phyloP scores from a whole-genome alignment of 1,284 basidiomycete genomes.

The Megacollybia platyphylla region DNA sequence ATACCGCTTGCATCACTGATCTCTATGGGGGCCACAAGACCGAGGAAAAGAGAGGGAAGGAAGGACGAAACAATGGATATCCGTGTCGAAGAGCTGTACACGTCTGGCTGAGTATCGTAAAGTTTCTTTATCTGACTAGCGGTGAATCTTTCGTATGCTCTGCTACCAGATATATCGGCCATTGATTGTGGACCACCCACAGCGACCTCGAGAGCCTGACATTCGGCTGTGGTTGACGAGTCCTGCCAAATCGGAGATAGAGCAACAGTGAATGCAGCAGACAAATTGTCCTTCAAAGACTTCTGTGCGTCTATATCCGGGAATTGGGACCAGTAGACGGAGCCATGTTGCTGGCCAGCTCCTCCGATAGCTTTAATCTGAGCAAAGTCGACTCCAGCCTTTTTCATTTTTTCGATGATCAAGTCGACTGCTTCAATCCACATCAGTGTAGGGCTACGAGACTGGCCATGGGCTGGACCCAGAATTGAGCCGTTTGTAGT shows the following conservation, averaged over 20 bases:
- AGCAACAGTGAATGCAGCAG: slow-evolving; percentile 56
- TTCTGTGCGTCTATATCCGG: slow-evolving; percentile 45
- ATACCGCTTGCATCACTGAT: slow-evolving; percentile 83
- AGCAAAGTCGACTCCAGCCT: slow-evolving; percentile 42
- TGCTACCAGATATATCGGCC: slow-evolving; percentile 69
- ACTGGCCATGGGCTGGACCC: slow-evolving; percentile 56
- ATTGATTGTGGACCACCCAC: slow-evolving; percentile 62
- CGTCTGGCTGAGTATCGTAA: slow-evolving; percentile 40
- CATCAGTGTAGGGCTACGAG: slow-evolving; percentile 74
- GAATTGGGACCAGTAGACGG: slow-evolving; percentile 70
- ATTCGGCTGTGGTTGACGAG: slow-evolving; percentile 73
- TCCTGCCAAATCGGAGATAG: slow-evolving; percentile 89
- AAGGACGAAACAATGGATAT: slow-evolving; percentile 81
- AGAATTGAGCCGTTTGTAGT: slow-evolving; percentile 65
- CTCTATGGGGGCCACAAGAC: slow-evolving; percentile 57
- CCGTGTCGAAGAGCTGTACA: slow-evolving; percentile 54
- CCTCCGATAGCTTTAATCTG: slow-evolving; percentile 59
- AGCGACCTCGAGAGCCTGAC: slow-evolving; percentile 51
- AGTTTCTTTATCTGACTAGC: slow-evolving; percentile 77
- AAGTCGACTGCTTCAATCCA: slow-evolving; percentile 80
- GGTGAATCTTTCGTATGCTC: slow-evolving; percentile 84
- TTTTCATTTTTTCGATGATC: slow-evolving; percentile 58
- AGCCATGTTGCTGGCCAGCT: slow-evolving; percentile 84
- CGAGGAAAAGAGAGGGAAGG: slow-evolving; percentile 70
- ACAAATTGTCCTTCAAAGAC: slow-evolving; percentile 43